phyloP scores from a whole-genome alignment of 2,329 filamentous ascomycete genomes.

The Ceratocystis colombiana region DNA sequence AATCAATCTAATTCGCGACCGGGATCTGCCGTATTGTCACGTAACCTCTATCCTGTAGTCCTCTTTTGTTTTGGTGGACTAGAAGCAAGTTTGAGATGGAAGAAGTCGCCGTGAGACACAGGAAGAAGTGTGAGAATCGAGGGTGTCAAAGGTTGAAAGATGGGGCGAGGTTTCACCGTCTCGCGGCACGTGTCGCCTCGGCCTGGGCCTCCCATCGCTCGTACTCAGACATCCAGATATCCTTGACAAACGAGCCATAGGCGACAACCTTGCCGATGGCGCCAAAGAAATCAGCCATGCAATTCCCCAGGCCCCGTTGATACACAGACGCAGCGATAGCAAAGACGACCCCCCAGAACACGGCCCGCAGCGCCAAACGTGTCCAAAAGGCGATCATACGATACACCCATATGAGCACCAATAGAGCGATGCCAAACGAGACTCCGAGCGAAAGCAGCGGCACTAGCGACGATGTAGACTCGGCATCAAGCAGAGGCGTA shows the following conservation, averaged over 20 bases:
- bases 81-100: neutral
- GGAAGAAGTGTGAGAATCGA: neutral
- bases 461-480: slow-evolving; percentile 31
- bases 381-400: slow-evolving; percentile 70
- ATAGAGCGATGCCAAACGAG: slow-evolving; percentile 31
- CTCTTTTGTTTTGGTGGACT: neutral
- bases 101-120: neutral
- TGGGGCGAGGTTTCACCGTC: slow-evolving; percentile 20
- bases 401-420: slow-evolving; percentile 45
- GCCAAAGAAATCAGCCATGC: slow-evolving; percentile 47
- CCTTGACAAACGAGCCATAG: slow-evolving; percentile 41
- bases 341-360: slow-evolving; percentile 54
- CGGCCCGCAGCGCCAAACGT: slow-evolving; percentile 50
- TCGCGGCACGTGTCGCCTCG: slow-evolving; percentile 27
- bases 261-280: slow-evolving; percentile 38
- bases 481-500: slow-evolving; percentile 36
- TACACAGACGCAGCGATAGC: slow-evolving; percentile 48
- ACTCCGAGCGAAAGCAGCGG: slow-evolving; percentile 31
- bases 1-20: too few species aligned
- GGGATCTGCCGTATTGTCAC: neutral
- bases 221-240: slow-evolving; percentile 50
- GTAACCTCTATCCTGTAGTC: neutral
- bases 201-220: slow-evolving; percentile 45
- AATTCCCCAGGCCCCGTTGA: slow-evolving; percentile 56
- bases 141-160: neutral